A percentile compares a stretch with the other conserved stretches of the same genome.
phyloP scores from a whole-genome alignment of 768 basidiomycete genomes.

The Sporobolomyces pararoseus region DNA sequence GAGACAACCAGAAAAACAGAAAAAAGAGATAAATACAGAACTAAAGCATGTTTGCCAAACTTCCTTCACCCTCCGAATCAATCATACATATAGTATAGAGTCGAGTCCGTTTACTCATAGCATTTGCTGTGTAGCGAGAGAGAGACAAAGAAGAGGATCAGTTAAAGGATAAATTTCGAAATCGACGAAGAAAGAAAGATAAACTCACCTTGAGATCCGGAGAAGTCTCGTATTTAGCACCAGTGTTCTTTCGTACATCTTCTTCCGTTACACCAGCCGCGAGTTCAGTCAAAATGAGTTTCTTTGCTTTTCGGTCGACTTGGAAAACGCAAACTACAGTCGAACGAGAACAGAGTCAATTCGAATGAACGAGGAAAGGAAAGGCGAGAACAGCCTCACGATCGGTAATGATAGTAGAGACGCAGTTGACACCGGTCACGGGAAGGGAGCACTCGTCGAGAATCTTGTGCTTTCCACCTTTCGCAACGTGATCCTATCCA shows the following conservation, averaged over 20 bases:
- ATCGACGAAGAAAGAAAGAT: too few relatives aligned
- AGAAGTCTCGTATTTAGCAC: conserved; percentile 63
- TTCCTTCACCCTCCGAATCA: too few relatives aligned
- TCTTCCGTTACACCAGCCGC: conserved; percentile 80
- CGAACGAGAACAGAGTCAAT: neutral
- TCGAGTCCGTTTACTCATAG: too few relatives aligned
- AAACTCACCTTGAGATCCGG: conserved; percentile 42
- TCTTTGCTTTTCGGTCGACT: conserved; percentile 71
- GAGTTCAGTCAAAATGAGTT: conserved; percentile 70
- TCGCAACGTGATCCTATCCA: conserved; percentile 82
- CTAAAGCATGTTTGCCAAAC: too few relatives aligned
- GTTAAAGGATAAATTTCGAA: too few relatives aligned
- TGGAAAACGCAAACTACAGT: conserved; percentile 62
- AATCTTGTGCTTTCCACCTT: conserved; percentile 85
- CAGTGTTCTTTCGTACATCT: conserved; percentile 81
- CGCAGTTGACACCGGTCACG: conserved; percentile 78
- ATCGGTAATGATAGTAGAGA: conserved; percentile 90
- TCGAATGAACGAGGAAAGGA: neutral
- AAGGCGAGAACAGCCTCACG: conserved; percentile 54
- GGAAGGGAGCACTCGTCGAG: conserved; percentile 72
- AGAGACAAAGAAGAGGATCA: too few relatives aligned
- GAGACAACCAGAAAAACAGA: too few relatives aligned
- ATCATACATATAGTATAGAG: too few relatives aligned
- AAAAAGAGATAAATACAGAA: too few relatives aligned
- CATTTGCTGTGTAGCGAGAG: too few relatives aligned